Evolutionary conservation across 2,329 filamentous ascomycete species (phyloP).

Genomic region (Cytospora mali): DNA sequence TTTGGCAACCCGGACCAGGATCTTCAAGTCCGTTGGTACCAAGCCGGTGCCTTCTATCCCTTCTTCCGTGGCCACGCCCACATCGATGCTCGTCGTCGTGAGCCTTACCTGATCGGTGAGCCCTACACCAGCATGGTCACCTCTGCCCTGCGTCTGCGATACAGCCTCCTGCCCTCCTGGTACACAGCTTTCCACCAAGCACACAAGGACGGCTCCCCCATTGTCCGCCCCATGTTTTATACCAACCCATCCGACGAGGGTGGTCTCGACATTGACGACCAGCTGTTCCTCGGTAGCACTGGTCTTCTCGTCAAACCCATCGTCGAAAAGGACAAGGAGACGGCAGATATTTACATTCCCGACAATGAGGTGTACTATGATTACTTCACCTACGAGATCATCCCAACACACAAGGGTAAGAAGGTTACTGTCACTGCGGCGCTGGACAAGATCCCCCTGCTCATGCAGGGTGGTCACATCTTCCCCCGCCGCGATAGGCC

Average conservation of each 20-base stretch:
- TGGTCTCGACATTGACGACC: conserved; percentile 88
- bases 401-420: conserved; percentile 71
- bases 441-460: conserved; percentile 81
- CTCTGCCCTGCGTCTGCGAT: conserved; percentile 83
- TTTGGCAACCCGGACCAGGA: conserved; percentile 96
- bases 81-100: conserved; percentile 90
- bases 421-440: conserved; percentile 72
- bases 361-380: conserved; percentile 92
- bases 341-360: conserved; percentile 81
- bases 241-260: conserved; percentile 83
- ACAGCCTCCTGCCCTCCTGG: conserved; percentile 88
- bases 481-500: conserved; percentile 88
- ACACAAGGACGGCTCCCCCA: conserved; percentile 78
- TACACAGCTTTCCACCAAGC: conserved; percentile 97
- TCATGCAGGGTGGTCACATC: conserved; percentile 93
- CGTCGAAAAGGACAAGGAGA: conserved; percentile 72
- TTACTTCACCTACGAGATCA: conserved; percentile 84
- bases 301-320: conserved; percentile 94
- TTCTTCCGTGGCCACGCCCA: conserved; percentile 98
- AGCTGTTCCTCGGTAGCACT: conserved; percentile 86
- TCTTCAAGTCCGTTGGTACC: conserved; percentile 91
- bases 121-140: conserved; percentile 87
- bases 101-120: conserved; percentile 86
- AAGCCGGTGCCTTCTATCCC: conserved; percentile 93
- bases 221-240: conserved; percentile 91